Percentiles rank a stretch among this genome's conserved stretches.
Evolutionary conservation across 768 basidiomycete species (phyloP).

Genomic region (Coprinopsis cinerea): DNA sequence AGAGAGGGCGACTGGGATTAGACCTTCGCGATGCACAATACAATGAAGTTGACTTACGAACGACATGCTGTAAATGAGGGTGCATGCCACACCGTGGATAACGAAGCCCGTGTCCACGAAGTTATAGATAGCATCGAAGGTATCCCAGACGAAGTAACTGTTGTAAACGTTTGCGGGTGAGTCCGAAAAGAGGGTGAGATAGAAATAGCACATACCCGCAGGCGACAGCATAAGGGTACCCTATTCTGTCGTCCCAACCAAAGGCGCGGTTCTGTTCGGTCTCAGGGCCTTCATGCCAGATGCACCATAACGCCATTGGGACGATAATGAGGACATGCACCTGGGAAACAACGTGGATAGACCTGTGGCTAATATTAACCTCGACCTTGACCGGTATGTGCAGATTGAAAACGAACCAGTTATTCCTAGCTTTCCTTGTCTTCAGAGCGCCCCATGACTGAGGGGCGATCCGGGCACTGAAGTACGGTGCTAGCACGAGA

Average conservation of each 20-base stretch:
- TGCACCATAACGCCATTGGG: constrained; percentile 51
- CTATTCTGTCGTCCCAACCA: constrained; percentile 62
- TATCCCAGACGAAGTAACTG: constrained; percentile 85
- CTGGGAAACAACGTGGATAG: constrained; percentile 67
- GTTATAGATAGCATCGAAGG: constrained; percentile 61
- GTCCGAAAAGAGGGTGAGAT: neutral
- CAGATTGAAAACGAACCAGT: constrained; percentile 47
- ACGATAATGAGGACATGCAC: constrained; percentile 65
- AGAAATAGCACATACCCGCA: constrained; percentile 53
- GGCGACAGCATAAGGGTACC: constrained; percentile 60
- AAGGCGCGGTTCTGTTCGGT: constrained; percentile 62
- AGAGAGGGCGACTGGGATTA: neutral
- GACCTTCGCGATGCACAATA: too few species aligned
- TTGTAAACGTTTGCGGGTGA: constrained; percentile 9
- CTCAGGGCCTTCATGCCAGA: constrained; percentile 34
- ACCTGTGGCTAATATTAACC: constrained; percentile 35
- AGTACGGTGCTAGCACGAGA: constrained; percentile 47
- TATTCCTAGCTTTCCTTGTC: constrained; percentile 43
- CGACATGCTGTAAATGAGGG: constrained; percentile 57
- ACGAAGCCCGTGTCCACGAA: constrained; percentile 71
- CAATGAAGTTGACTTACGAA: constrained; percentile 47
- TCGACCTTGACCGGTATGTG: neutral
- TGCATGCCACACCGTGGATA: constrained; percentile 68
- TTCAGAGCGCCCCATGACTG: constrained; percentile 40
- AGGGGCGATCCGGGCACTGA: constrained; percentile 43